These are phyloP conservation scores for Mikania micrantha DNA, from an alignment of 129 eudicot species.

Conservation along the genomic window DNA sequence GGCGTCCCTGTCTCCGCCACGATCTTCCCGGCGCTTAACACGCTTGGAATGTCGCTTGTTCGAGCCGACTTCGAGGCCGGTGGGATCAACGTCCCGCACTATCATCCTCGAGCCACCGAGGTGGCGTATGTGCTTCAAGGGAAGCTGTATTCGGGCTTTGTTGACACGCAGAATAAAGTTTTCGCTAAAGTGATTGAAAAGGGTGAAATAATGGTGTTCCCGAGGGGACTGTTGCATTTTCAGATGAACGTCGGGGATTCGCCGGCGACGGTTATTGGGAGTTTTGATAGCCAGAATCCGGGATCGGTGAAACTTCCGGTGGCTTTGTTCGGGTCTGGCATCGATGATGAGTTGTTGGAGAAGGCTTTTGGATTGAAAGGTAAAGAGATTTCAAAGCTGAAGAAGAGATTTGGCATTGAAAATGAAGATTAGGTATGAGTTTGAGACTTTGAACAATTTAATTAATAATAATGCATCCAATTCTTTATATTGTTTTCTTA, in stretches of 20 bases:
- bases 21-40: slow-evolving; percentile 75
- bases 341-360: slow-evolving; percentile 49
- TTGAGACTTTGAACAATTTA: neutral
- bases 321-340: slow-evolving; percentile 63
- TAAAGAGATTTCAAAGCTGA: slow-evolving; percentile 54
- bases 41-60: slow-evolving; percentile 76
- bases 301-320: slow-evolving; percentile 66
- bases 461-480: neutral
- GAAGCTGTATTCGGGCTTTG: slow-evolving; percentile 68
- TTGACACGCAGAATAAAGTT: slow-evolving; percentile 49
- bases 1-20: slow-evolving; percentile 51
- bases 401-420: slow-evolving; percentile 42
- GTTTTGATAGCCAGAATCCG: slow-evolving; percentile 80
- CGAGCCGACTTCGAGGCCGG: slow-evolving; percentile 77
- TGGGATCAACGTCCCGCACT: slow-evolving; percentile 70
- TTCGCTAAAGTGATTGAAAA: slow-evolving; percentile 66
- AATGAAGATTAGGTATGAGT: slow-evolving; percentile 20
- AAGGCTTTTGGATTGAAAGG: slow-evolving; percentile 67
- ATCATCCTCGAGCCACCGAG: slow-evolving; percentile 85
- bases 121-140: slow-evolving; percentile 68
- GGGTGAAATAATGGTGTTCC: slow-evolving; percentile 87
- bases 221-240: slow-evolving; percentile 67
- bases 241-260: slow-evolving; percentile 82
- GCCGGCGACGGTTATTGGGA: slow-evolving; percentile 60
- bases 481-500: slow-evolving; percentile 15